Percentiles rank a stretch among this genome's conserved stretches.
Conservation (phyloP, 176 grass and related monocot genomes). For the Elaeis guineensis region DNA sequence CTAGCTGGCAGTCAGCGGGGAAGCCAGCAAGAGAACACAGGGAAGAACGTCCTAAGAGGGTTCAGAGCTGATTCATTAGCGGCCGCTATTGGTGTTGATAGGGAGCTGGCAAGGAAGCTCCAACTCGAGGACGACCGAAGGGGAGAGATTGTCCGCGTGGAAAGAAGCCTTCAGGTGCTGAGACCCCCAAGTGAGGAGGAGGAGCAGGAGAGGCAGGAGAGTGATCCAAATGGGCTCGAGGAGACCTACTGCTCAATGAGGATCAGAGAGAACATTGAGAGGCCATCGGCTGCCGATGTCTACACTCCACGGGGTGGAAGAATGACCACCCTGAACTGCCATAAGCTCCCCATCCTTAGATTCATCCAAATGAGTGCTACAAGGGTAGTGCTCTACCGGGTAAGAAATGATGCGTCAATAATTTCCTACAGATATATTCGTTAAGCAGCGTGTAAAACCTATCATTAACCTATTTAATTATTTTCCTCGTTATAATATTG, state of each 20-base stretch:
- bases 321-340: conserved; percentile 13
- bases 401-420: neutral
- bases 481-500: neutral
- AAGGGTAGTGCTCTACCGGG: conserved; percentile 24
- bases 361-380: conserved; percentile 29
- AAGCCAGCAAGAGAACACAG: no score
- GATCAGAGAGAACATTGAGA: conserved; percentile 22
- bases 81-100: conserved; percentile 22
- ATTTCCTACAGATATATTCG: neutral
- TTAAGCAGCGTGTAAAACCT: no score
- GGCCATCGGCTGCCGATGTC: conserved; percentile 14
- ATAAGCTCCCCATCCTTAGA: conserved; percentile 32
- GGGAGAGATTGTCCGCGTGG: conserved; percentile 27
- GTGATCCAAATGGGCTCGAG: conserved; percentile 12
- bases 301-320: conserved; percentile 15
- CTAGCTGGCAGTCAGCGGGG: no score
- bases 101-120: conserved; percentile 16
- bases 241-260: conserved; percentile 27
- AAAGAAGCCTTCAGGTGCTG: conserved; percentile 19
- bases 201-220: neutral
- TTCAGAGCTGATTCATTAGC: neutral
- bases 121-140: conserved; percentile 24
- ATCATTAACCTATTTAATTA: no score
- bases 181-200: neutral
- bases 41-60: no score